Conservation (phyloP, 2,329 filamentous ascomycete genomes). For the Ceratocystis alfenasii region DNA sequence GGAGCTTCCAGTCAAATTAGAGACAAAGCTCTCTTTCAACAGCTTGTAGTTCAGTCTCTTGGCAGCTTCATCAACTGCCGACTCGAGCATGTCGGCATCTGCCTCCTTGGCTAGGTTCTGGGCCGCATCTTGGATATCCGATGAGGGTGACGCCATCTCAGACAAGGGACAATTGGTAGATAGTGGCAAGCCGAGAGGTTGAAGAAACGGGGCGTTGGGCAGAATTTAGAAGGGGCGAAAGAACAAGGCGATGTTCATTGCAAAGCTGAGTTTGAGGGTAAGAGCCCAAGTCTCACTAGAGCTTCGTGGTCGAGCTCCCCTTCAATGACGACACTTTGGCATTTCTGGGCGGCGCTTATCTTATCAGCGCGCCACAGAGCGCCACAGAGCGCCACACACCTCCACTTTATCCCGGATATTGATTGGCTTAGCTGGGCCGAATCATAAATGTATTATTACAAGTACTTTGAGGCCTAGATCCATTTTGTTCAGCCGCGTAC, state of each 20-base stretch:
- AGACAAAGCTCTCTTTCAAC: constrained; percentile 91
- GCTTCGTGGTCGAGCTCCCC: not conserved
- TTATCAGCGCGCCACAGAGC: constrained; percentile 11
- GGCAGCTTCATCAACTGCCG: constrained; percentile 26
- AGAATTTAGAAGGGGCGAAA: not conserved
- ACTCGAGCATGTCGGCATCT: constrained; percentile 29
- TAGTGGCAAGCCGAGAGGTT: not conserved
- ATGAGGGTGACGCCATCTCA: constrained; percentile 3
- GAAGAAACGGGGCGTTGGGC: not conserved
- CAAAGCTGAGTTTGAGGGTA: too few relatives aligned
- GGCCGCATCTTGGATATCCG: constrained; percentile 1
- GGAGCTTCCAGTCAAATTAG: constrained; percentile 71
- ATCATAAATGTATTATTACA: too few relatives aligned
- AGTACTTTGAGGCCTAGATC: too few relatives aligned
- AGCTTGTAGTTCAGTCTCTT: constrained; percentile 58
- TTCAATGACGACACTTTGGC: constrained; percentile 20
- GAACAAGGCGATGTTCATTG: not conserved
- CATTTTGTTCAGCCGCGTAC: not conserved
- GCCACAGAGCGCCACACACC: not conserved
- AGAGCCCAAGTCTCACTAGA: not conserved
- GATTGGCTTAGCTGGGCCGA: too few relatives aligned
- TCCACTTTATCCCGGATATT: not conserved
- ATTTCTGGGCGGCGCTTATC: constrained; percentile 17
- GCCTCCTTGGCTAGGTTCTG: constrained; percentile 6
- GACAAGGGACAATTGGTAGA: not conserved